Base-by-base conservation (phyloP, 805 yeast genomes). In the Yamadazyma takamatsuzukensis region DNA sequence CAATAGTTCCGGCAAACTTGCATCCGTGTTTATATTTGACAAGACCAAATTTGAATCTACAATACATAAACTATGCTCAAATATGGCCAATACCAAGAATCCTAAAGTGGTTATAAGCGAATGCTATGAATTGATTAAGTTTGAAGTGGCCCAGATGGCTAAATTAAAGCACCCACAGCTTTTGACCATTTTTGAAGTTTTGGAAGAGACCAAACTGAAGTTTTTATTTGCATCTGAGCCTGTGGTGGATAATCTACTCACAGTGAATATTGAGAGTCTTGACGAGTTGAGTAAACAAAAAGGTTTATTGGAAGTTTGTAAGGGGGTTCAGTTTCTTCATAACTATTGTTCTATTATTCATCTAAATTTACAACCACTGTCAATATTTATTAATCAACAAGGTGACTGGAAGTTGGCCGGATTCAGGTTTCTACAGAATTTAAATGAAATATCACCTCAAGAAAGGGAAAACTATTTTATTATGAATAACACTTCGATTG, bases 391-490 rank as follows among this genome's bases (percentile, higher is more conserved):
- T 13, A 89, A 83, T 44, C 82, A 78, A 24, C 83, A 79, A 44
- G 89, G 94, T 4, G 97, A 93, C 59, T 93, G 98, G 97, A 93
- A 90, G 54, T 54, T 93, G 2, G 73, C 83, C 5, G 97, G 97
- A 0, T 70, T 93, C 38, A 51, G 50, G 29, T 66, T 66, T 33
- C 34, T 67, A n/a, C 64, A 64, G 41, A 74, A 61, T 49, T 72
- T 61, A 54, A 74, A 65, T 49, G 84, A 64, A 44, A 41, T 70
- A 25, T 56, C 69, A 4, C 61, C 68, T 3, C 63, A 56, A 25
- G 74, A 71, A 11, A 48, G 75, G 9, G 70, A 69, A 4, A 86
- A 79, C 35, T 83, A 68, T 51, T 78, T 70, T 43, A 62, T 85
- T 27, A 84, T 85, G 48, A 83, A 81, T 30, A 71, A 75, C 40